Evolutionary conservation across 139 green algal species (phyloP).

Genomic region (Tetradesmus lagerheimii): DNA sequence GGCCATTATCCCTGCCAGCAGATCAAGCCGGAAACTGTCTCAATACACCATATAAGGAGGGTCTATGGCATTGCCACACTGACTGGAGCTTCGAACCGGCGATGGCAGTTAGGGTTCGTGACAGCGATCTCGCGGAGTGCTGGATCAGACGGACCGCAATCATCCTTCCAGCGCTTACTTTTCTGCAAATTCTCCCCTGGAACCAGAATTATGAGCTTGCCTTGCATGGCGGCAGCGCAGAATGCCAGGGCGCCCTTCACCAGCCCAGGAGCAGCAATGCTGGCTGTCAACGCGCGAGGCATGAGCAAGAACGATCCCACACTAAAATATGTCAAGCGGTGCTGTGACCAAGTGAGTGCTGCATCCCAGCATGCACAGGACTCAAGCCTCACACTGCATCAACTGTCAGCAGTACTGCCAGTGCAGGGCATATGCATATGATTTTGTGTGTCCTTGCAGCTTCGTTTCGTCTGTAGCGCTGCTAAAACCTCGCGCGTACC

Average conservation of each 20-base stretch:
- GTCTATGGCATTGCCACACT: too few species aligned
- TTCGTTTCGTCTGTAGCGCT: too few species aligned
- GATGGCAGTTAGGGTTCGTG: too few species aligned
- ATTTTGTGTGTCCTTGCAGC: too few species aligned
- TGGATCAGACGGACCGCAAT: too few species aligned
- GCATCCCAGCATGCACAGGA: not conserved
- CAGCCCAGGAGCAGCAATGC: constrained; percentile 3
- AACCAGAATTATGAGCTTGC: not conserved
- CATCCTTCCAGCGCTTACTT: too few species aligned
- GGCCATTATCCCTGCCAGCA: too few species aligned
- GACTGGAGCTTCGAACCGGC: too few species aligned
- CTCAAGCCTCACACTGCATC: not conserved
- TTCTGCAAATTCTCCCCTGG: too few species aligned
- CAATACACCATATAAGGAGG: too few species aligned
- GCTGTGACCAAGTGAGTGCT: not conserved
- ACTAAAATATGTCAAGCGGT: not conserved
- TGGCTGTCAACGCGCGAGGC: not conserved
- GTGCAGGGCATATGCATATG: not conserved
- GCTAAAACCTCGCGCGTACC: not conserved
- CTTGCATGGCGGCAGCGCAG: not conserved
- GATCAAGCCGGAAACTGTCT: too few species aligned
- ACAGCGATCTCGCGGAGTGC: too few species aligned
- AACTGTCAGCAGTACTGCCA: not conserved
- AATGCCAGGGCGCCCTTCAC: not conserved
- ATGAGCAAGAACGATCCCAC: constrained; percentile 21